A percentile compares a stretch with the other conserved stretches of the same genome.
Conservation (phyloP, 176 grass and related monocot species). For the Poa annua region DNA sequence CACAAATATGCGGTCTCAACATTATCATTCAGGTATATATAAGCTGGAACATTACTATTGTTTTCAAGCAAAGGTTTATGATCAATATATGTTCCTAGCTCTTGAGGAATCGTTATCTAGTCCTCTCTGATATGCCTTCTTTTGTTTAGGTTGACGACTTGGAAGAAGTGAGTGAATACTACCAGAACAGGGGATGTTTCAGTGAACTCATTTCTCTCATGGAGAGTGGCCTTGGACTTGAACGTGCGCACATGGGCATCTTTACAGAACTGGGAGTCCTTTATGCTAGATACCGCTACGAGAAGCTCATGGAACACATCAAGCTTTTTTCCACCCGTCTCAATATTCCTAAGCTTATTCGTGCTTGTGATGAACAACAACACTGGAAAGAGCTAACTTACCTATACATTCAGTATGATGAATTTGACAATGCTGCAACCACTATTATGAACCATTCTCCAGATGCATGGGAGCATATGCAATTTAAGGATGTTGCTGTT, state of each 20-base stretch:
- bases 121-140: slow-evolving; percentile 30
- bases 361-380: slow-evolving; percentile 94
- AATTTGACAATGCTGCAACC: slow-evolving; percentile 97
- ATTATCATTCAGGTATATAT: slow-evolving; percentile 87
- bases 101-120: background rate
- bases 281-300: slow-evolving; percentile 90
- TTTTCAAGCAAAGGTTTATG: background rate
- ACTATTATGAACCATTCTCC: slow-evolving; percentile 99
- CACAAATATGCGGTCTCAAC: slow-evolving; percentile 95
- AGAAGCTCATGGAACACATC: slow-evolving; percentile 99
- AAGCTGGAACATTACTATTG: background rate
- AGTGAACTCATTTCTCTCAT: slow-evolving; percentile 96
- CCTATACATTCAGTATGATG: slow-evolving; percentile 91
- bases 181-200: slow-evolving; percentile 97
- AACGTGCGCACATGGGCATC: slow-evolving; percentile 97
- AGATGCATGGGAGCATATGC: slow-evolving; percentile 99
- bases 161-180: slow-evolving; percentile 95
- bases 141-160: slow-evolving; percentile 84
- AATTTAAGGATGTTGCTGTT: slow-evolving; percentile 91
- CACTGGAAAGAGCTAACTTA: slow-evolving; percentile 99
- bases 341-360: slow-evolving; percentile 92
- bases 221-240: slow-evolving; percentile 92
- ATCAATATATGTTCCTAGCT: background rate
- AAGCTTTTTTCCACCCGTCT: slow-evolving; percentile 95
- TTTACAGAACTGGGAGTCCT: slow-evolving; percentile 93